phyloP scores from a whole-genome alignment of 345 rosid genomes.

The Gossypium turneri region DNA sequence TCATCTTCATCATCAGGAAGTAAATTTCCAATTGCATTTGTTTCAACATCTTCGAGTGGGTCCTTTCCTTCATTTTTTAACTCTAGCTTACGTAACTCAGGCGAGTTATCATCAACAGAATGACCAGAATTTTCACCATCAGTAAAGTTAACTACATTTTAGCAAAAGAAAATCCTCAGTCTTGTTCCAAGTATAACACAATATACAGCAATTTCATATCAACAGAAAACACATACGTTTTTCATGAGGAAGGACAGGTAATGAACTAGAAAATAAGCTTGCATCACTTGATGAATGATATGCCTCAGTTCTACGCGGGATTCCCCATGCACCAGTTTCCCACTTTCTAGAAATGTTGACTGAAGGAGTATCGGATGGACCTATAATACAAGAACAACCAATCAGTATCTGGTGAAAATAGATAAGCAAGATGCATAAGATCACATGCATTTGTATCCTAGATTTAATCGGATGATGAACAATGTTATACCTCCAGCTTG shows the following conservation, averaged over 20 bases:
- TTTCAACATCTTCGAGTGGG: slow-evolving; percentile 48
- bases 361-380: slow-evolving; percentile 30
- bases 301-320: slow-evolving; percentile 30
- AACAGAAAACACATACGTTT: slow-evolving; percentile 44
- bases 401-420: background rate
- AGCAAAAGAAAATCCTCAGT: slow-evolving; percentile 18
- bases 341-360: slow-evolving; percentile 28
- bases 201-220: slow-evolving; percentile 5
- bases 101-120: slow-evolving; percentile 50
- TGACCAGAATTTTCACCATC: slow-evolving; percentile 40
- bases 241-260: slow-evolving; percentile 78
- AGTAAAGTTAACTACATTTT: slow-evolving; percentile 58
- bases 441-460: background rate
- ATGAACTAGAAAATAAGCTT: slow-evolving; percentile 72
- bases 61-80: slow-evolving; percentile 47
- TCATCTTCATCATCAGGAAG: slow-evolving; percentile 84
- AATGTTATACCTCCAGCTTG: slow-evolving; percentile 31
- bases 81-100: slow-evolving; percentile 38
- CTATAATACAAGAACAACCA: slow-evolving; percentile 25
- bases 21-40: slow-evolving; percentile 43
- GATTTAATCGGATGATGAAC: slow-evolving; percentile 2
- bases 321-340: slow-evolving; percentile 51
- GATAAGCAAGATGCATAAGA: background rate
- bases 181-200: background rate
- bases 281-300: slow-evolving; percentile 55